Conservation (phyloP, 202 grass and related monocot genomes). For the Carex arenaria region DNA sequence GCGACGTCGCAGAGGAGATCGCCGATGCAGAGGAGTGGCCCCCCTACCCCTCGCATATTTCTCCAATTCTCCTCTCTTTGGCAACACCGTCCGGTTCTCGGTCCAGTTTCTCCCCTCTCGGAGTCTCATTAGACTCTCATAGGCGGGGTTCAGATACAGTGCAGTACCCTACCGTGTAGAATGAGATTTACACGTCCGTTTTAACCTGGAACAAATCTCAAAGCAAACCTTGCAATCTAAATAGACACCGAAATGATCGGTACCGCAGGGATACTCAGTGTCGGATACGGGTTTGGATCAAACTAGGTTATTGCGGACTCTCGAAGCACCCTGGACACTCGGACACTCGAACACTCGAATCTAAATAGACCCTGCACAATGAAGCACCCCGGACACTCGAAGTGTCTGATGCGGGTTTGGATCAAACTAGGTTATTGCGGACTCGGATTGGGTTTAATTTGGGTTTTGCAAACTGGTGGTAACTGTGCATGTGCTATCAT, state of each 20-base stretch:
- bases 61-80: constrained; percentile 14
- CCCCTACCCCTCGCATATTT: constrained; percentile 24
- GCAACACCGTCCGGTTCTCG: not conserved
- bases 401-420: not conserved
- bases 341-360: too few relatives aligned
- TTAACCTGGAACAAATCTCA: too few relatives aligned
- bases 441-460: not conserved
- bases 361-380: too few relatives aligned
- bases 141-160: too few relatives aligned
- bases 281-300: not conserved
- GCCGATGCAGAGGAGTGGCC: constrained; percentile 14
- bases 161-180: too few relatives aligned
- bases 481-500: not conserved
- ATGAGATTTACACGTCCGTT: too few relatives aligned
- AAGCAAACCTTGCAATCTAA: too few relatives aligned
- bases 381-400: not conserved
- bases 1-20: constrained; percentile 32
- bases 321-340: too few relatives aligned
- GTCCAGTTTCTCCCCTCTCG: not conserved
- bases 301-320: too few relatives aligned
- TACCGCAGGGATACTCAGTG: too few relatives aligned
- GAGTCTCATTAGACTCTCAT: too few relatives aligned
- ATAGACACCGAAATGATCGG: too few relatives aligned
- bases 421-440: not conserved
- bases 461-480: not conserved